A percentile compares a stretch with the other conserved stretches of the same genome.
phyloP scores from a whole-genome alignment of 208 protist species.

The Leishmania martiniquensis region DNA sequence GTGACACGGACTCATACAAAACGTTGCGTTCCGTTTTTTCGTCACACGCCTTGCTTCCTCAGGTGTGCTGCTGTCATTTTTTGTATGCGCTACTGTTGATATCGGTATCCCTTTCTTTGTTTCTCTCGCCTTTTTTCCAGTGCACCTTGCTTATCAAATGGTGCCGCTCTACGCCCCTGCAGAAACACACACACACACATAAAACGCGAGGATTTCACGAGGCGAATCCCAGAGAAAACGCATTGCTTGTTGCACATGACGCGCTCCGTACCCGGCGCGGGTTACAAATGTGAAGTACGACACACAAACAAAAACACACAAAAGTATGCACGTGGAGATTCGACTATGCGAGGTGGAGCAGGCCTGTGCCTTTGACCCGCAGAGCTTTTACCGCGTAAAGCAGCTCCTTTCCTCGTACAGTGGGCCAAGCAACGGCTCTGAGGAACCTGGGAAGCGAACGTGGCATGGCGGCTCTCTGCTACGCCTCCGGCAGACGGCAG shows the following conservation, averaged over 20 bases:
- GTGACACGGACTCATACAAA: neutral
- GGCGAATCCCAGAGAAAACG: neutral
- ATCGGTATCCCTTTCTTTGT: neutral
- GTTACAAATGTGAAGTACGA: neutral
- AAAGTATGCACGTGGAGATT: slow-evolving; percentile 83
- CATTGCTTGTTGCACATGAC: too few species aligned
- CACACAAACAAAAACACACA: neutral
- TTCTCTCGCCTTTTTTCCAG: neutral
- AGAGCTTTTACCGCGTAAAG: slow-evolving; percentile 84
- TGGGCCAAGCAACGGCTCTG: neutral
- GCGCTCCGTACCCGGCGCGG: neutral
- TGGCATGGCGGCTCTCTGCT: slow-evolving; percentile 21
- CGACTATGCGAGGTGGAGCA: slow-evolving; percentile 57
- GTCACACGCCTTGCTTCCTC: too few species aligned
- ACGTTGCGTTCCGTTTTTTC: too few species aligned
- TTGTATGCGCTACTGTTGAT: neutral
- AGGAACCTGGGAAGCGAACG: slow-evolving; percentile 5
- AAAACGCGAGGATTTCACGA: neutral
- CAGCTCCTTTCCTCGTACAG: slow-evolving; percentile 42
- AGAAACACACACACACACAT: neutral
- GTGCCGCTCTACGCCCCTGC: neutral
- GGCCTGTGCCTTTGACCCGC: slow-evolving; percentile 62
- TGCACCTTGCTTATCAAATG: neutral
- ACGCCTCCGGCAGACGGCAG: neutral
- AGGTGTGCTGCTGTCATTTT: neutral